Conservation (phyloP, 345 rosid species). For the Kernera saxatilis region DNA sequence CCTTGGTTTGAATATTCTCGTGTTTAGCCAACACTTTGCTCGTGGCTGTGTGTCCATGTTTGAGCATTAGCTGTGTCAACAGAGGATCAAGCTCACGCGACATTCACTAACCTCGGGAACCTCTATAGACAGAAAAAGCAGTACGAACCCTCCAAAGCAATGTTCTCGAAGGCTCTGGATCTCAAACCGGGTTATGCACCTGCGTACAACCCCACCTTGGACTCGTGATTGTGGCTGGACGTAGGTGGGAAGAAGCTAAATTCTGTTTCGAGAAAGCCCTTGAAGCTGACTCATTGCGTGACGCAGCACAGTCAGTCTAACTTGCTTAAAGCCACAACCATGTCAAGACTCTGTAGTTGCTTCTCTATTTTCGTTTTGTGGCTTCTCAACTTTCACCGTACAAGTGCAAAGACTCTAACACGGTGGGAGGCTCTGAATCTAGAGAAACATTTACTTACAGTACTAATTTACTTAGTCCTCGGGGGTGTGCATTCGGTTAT, state of each 20-base stretch:
- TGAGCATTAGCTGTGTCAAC: slow-evolving; percentile 49
- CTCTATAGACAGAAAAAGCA: slow-evolving; percentile 72
- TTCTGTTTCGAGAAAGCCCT: slow-evolving; percentile 77
- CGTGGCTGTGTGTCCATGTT: background rate
- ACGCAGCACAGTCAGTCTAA: slow-evolving; percentile 95
- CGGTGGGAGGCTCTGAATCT: no score
- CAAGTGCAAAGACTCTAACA: no score
- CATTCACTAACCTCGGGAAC: slow-evolving; percentile 89
- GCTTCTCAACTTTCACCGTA: no score
- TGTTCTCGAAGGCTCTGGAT: slow-evolving; percentile 79
- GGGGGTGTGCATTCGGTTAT: no score
- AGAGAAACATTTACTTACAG: no score
- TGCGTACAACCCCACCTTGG: slow-evolving; percentile 92
- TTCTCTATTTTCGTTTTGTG: no score
- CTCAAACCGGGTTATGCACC: slow-evolving; percentile 92
- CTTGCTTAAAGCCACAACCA: slow-evolving; percentile 42
- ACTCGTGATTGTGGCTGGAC: slow-evolving; percentile 84
- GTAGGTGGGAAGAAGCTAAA: slow-evolving; percentile 82
- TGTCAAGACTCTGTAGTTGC: slow-evolving; percentile 38
- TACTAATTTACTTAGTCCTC: no score
- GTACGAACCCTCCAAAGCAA: slow-evolving; percentile 80
- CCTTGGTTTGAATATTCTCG: background rate
- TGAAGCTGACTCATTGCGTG: slow-evolving; percentile 72
- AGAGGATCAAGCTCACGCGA: slow-evolving; percentile 55
- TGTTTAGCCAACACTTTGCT: background rate